Evolutionary conservation across 129 eudicot genomes (phyloP), one percentile per base, ranked within the genome.

Genomic region (Lonicera japonica): DNA sequence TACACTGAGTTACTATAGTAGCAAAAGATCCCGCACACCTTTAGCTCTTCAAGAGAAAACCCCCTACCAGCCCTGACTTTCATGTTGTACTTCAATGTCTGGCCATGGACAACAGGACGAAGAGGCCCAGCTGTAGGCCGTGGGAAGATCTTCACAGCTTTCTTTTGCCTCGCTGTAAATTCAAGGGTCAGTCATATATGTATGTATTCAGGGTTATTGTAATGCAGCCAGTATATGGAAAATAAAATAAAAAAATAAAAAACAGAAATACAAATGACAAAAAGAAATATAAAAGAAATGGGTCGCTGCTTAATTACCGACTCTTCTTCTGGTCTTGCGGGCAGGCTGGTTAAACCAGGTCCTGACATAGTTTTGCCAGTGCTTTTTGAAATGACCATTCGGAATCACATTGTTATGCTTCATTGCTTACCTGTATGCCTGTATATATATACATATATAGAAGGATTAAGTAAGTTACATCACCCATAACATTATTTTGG

Each of bases 111-210:
- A 73, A 84, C 56, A 13, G 96, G 96, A 16, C 96, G 92, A 40
- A 88, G 96, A 11, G 78, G 75, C 16, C 96, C 94, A 39, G 87
- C 89, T 2, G 84, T 82, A 39, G 96, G 96, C 78, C 96, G 75
- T 0, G 96, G 96, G 83, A 84, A 88, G 54, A 85, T 84, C 75
- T 84, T 84, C 20, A 84, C 96, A n/a, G 94, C 94, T 75, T 84
- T 88, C 54, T 81, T 82, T 60, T 84, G 94, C 41, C 96, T 75
- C 0, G 96, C 96, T 88, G 92, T 4, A 29, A 29, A 29, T 15
- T 62, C 7, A 41, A 21, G 13, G 43, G 22, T 11, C 16, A 21
- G 5, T 12, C 36, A 29, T 29, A 29, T 29, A 29, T 29, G 6
- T 29, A 29, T 29, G 6, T 29, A 29, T 29, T 6, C 36, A 29